A percentile compares a stretch with the other conserved stretches of the same genome.
These are phyloP conservation scores for Beta corolliflora DNA, from an alignment of 179 eudicot genomes.

Conservation along the genomic window DNA sequence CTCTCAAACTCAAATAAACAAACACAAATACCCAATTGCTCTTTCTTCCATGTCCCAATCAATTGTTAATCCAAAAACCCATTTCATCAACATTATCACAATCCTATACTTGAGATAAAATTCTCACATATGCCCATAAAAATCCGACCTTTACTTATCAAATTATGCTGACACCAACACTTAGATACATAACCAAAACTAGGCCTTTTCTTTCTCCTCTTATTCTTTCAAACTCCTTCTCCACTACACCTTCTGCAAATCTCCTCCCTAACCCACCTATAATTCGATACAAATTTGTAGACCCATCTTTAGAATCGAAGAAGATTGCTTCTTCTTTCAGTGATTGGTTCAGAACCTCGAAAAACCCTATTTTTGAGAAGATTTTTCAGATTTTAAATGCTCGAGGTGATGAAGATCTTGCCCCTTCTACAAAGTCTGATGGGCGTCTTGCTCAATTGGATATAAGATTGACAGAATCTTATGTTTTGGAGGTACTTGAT, in stretches of 20 bases:
- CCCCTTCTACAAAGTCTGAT: slow-evolving; percentile 26
- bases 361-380: slow-evolving; percentile 46
- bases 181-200: slow-evolving; percentile 35
- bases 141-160: not conserved
- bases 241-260: slow-evolving; percentile 12
- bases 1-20: not conserved
- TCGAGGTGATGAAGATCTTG: slow-evolving; percentile 20
- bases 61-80: not conserved
- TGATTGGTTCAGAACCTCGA: slow-evolving; percentile 58
- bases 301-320: slow-evolving; percentile 5
- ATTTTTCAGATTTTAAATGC: slow-evolving; percentile 47
- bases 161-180: slow-evolving; percentile 39
- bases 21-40: not conserved
- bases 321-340: slow-evolving; percentile 46
- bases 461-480: slow-evolving; percentile 41
- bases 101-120: not conserved
- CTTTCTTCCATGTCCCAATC: not conserved
- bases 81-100: not conserved
- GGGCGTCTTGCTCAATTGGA: slow-evolving; percentile 36
- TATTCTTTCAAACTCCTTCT: slow-evolving; percentile 11
- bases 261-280: not conserved
- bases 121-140: not conserved
- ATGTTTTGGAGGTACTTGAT: slow-evolving; percentile 56
- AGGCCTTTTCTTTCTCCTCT: slow-evolving; percentile 29
- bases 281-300: not conserved